Conservation (phyloP, 2,329 filamentous ascomycete genomes). For the Pyrenophora tritici-repentis region DNA sequence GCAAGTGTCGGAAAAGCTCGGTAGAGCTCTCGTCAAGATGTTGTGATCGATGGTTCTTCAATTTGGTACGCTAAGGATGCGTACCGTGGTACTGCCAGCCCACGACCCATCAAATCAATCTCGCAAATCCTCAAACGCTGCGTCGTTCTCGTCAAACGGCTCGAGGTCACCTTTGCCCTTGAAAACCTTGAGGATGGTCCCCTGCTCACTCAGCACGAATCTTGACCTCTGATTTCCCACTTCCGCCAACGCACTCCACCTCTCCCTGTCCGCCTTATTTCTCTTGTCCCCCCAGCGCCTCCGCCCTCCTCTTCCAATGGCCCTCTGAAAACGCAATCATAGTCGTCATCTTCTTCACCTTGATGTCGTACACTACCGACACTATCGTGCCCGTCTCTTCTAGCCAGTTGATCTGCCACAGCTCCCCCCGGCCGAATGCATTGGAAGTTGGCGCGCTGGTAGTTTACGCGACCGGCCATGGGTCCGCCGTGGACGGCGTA, state of each 20-base stretch:
- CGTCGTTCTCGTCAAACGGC: conserved; percentile 47
- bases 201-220: conserved; percentile 60
- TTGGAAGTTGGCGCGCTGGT: conserved; percentile 61
- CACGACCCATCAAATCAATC: neutral
- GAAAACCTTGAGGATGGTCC: conserved; percentile 56
- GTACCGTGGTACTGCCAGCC: neutral
- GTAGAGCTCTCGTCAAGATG: too few relatives aligned
- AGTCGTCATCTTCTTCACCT: conserved; percentile 55
- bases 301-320: conserved; percentile 59
- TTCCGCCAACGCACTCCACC: conserved; percentile 58
- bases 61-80: too few relatives aligned
- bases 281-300: conserved; percentile 62
- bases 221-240: conserved; percentile 58
- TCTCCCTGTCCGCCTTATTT: conserved; percentile 55
- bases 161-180: conserved; percentile 56
- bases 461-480: conserved; percentile 56
- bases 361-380: conserved; percentile 62
- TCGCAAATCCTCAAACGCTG: conserved; percentile 14
- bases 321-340: conserved; percentile 60
- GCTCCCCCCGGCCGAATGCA: conserved; percentile 61
- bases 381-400: conserved; percentile 64
- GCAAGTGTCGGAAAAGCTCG: too few relatives aligned
- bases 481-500: conserved; percentile 65
- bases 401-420: conserved; percentile 66
- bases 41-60: too few relatives aligned